Percentiles rank a stretch among this genome's conserved stretches.
Evolutionary conservation across 768 basidiomycete species (phyloP).

Genomic region (Suillus luteus): DNA sequence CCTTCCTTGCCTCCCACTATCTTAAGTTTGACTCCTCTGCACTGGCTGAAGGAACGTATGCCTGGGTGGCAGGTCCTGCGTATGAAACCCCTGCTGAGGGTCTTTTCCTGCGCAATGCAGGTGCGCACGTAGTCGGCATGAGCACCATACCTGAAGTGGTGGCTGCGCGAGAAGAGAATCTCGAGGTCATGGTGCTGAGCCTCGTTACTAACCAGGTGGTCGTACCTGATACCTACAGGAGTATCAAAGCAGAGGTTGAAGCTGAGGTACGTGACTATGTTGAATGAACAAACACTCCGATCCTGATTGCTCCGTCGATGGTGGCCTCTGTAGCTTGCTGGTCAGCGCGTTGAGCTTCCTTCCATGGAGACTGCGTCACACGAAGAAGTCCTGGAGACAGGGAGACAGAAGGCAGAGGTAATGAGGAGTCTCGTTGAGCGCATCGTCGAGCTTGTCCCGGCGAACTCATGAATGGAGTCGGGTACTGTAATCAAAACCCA

Average conservation of each 20-base stretch:
- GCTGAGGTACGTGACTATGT: slow-evolving; percentile 58
- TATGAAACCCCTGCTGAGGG: slow-evolving; percentile 92
- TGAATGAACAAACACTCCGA: slow-evolving; percentile 1
- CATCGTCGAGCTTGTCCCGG: slow-evolving; percentile 49
- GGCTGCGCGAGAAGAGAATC: slow-evolving; percentile 71
- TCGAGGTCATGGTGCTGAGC: slow-evolving; percentile 78
- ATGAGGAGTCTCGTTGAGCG: slow-evolving; percentile 71
- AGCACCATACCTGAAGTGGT: slow-evolving; percentile 90
- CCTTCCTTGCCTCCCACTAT: slow-evolving; percentile 70
- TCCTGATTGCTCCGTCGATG: slow-evolving; percentile 11
- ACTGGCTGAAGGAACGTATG: slow-evolving; percentile 81
- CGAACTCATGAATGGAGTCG: neutral
- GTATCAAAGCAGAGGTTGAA: slow-evolving; percentile 72
- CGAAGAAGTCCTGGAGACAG: slow-evolving; percentile 72
- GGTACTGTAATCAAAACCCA: neutral
- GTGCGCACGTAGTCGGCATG: slow-evolving; percentile 94
- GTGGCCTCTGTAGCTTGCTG: slow-evolving; percentile 52
- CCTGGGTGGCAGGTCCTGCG: slow-evolving; percentile 89
- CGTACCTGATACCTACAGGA: slow-evolving; percentile 63
- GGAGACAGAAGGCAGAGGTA: slow-evolving; percentile 66
- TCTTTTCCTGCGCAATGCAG: slow-evolving; percentile 67
- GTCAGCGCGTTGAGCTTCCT: slow-evolving; percentile 47
- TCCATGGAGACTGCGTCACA: slow-evolving; percentile 62
- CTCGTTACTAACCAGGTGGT: slow-evolving; percentile 87
- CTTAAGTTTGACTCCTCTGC: slow-evolving; percentile 55